Evolutionary conservation across 202 grass and related monocot genomes (phyloP), one percentile per base, ranked within the genome.

Genomic region (Hordeum pubiflorum): DNA sequence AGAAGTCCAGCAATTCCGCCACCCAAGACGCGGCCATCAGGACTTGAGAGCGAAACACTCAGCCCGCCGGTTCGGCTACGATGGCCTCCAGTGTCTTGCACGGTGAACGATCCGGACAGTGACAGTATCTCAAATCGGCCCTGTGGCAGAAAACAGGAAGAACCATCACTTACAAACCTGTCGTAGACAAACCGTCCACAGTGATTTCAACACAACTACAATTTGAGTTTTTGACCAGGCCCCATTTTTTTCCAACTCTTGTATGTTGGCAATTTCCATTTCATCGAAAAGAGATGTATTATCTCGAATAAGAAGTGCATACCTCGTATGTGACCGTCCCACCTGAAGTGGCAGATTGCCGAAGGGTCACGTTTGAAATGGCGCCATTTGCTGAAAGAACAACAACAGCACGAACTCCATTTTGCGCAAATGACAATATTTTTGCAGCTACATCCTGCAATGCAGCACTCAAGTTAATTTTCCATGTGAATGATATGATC

Each of bases 251-350:
- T 60, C 73, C 14, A 55, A 26, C 8, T 74, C 54, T 44, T 57
- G 33, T 2, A 37, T 20, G 10, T 43, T 5, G 6, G 26, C 44
- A 63, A 20, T 57, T 46, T 0, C 29, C 44, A 80, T 80, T 79
- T 74, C 41, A 56, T 46, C 15, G 38, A 14, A 20, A 60, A 74
- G 18, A 58, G 21, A 44, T 34, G 3, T n/a, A 33, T 63, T 37
- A 15, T 60, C 38, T 76, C 13, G 20, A 44, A 43, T 86, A 11
- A 48, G n/a, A 77, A 72, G 3, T 71, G 75, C 83, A 26, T 59
- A 96, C 97, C 92, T 99, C 97, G 7, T 99, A 96, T 77, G 92
- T 99, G 70, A 93, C 97, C n/a, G 97, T 99, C 83, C 97, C 97
- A 79, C 97, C 97, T 39, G 92, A 99, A 81, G 91, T 93, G 82